phyloP scores from a whole-genome alignment of 225 moss, liverwort and hornwort genomes.

The Lunularia cruciata region DNA sequence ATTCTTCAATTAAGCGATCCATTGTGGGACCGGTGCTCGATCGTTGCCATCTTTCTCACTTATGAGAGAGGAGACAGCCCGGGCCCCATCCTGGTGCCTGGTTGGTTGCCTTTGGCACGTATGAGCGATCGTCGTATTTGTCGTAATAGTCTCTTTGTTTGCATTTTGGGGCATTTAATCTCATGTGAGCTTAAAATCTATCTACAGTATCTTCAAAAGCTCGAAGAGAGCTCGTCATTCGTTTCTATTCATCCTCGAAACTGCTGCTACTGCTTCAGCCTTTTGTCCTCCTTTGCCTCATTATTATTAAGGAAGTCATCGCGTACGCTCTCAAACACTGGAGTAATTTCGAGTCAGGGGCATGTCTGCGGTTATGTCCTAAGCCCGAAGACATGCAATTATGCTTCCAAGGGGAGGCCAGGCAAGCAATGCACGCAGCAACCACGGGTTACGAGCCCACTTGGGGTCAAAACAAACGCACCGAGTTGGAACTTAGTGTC shows the following conservation, averaged over 20 bases:
- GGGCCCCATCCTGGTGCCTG: neutral
- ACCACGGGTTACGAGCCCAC: no score
- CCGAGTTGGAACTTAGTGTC: no score
- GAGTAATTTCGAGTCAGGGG: neutral
- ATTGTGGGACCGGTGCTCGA: slow-evolving; percentile 1
- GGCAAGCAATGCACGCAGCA: no score
- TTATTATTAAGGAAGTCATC: neutral
- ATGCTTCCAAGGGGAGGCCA: no score
- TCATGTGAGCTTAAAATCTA: neutral
- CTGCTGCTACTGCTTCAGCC: neutral
- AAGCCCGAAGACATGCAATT: neutral
- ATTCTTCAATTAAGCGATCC: neutral
- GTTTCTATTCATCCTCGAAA: neutral
- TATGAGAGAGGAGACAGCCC: slow-evolving; percentile 4
- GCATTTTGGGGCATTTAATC: neutral
- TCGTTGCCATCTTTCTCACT: slow-evolving; percentile 11
- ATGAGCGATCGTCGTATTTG: neutral
- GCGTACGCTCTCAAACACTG: neutral
- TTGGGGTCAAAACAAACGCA: no score
- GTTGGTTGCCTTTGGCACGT: neutral
- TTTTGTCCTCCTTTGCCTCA: neutral
- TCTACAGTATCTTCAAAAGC: neutral
- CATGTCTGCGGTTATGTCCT: neutral
- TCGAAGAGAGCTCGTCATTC: neutral
- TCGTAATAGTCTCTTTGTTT: neutral